Percentiles rank a stretch among this genome's conserved stretches.
These are phyloP conservation scores for Rhodotorula sp. DNA, from an alignment of 1,284 basidiomycete species.

Conservation along the genomic window DNA sequence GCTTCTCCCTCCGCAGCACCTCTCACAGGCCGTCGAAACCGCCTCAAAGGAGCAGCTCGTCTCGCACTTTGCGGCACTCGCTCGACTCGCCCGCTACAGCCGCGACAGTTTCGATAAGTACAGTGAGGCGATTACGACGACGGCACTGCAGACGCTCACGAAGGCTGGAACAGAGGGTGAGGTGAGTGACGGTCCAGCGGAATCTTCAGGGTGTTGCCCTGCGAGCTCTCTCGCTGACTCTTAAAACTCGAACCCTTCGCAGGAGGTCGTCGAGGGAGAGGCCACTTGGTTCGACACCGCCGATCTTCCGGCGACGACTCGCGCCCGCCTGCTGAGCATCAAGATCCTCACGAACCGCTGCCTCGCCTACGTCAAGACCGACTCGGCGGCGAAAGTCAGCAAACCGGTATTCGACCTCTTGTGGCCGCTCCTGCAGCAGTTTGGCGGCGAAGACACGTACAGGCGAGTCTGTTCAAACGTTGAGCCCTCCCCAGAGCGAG, in stretches of 20 bases:
- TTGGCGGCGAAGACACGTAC: constrained; percentile 17
- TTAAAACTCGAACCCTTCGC: neutral
- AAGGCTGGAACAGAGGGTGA: neutral
- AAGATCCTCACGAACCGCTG: constrained; percentile 77
- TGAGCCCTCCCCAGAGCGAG: too few species aligned
- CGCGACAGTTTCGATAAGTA: constrained; percentile 72
- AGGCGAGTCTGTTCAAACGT: constrained; percentile 8
- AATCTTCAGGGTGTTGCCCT: neutral
- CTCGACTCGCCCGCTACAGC: constrained; percentile 65
- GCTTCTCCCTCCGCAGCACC: constrained; percentile 52
- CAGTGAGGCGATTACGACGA: constrained; percentile 53
- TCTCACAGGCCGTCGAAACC: constrained; percentile 60
- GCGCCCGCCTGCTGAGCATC: constrained; percentile 69
- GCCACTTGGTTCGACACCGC: constrained; percentile 71
- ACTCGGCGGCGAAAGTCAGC: constrained; percentile 61
- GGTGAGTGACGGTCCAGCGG: neutral
- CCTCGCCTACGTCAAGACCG: constrained; percentile 62
- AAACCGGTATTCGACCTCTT: constrained; percentile 74
- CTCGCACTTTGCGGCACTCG: constrained; percentile 68
- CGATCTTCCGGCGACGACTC: constrained; percentile 56
- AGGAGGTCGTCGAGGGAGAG: constrained; percentile 47
- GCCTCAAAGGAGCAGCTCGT: constrained; percentile 61
- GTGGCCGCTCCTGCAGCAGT: constrained; percentile 60
- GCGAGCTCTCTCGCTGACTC: constrained; percentile 4
- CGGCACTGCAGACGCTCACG: neutral